A percentile compares a stretch with the other conserved stretches of the same genome.
Evolutionary conservation across 306 rosid genomes (phyloP).

Genomic region (Lupinus albus): DNA sequence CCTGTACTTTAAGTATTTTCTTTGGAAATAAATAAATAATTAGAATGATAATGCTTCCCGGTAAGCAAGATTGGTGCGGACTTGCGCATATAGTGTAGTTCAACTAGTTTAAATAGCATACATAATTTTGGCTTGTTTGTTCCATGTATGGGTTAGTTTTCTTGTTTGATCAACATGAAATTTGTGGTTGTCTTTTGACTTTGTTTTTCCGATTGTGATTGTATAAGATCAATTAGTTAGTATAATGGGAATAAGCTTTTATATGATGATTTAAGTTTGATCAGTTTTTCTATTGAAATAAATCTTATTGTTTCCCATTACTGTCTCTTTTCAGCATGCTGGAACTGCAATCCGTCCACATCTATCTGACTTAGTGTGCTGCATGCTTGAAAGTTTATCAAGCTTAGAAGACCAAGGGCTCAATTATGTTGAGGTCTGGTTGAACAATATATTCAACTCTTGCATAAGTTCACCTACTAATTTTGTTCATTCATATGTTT

Average conservation of each 20-base stretch:
- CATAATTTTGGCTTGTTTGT: conserved; percentile 31
- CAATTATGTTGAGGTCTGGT: conserved; percentile 85
- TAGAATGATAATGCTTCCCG: conserved; percentile 32
- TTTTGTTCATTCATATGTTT: conserved; percentile 31
- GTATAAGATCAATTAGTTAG: conserved; percentile 1
- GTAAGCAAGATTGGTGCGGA: conserved; percentile 5
- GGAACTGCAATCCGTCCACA: conserved; percentile 85
- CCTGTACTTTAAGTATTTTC: not conserved
- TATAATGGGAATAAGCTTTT: conserved; percentile 25
- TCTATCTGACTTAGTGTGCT: conserved; percentile 87
- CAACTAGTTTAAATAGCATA: not conserved
- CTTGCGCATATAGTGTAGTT: not conserved
- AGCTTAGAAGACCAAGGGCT: conserved; percentile 96
- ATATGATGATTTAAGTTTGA: conserved; percentile 11
- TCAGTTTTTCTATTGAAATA: conserved; percentile 23
- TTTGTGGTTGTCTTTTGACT: conserved; percentile 31
- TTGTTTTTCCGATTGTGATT: conserved; percentile 29
- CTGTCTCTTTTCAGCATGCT: conserved; percentile 69
- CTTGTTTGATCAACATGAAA: conserved; percentile 23
- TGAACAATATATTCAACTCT: conserved; percentile 37
- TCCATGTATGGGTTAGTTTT: conserved; percentile 8
- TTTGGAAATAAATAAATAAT: not conserved
- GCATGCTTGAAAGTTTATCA: conserved; percentile 97
- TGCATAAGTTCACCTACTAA: conserved; percentile 16
- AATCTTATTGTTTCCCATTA: conserved; percentile 25